Evolutionary conservation across 2,329 filamentous ascomycete species (phyloP).

Genomic region (Xylariaceae sp.): DNA sequence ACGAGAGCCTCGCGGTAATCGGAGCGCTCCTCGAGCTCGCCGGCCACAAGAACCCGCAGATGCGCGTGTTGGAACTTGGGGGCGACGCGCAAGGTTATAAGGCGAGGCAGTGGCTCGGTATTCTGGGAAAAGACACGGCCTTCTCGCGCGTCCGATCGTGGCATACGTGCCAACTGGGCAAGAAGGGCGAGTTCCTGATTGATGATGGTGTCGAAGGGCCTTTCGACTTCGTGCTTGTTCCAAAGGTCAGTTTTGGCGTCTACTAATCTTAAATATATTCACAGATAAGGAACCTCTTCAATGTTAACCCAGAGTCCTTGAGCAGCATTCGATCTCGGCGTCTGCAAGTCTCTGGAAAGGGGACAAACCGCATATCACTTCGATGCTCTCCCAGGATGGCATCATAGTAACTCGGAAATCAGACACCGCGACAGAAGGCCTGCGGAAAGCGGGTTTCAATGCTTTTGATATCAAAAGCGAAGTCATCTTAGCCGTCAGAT

Average conservation of each 20-base stretch:
- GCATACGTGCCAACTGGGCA: neutral
- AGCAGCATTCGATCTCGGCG: no score
- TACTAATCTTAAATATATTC: no score
- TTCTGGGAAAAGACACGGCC: constrained; percentile 11
- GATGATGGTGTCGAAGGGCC: no score
- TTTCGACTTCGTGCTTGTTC: no score
- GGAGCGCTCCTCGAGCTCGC: constrained; percentile 1
- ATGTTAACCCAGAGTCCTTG: no score
- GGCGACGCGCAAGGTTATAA: constrained; percentile 1
- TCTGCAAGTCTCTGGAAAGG: no score
- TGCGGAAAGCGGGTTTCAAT: neutral
- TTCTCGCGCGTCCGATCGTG: constrained; percentile 8
- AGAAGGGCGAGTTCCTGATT: neutral
- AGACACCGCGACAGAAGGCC: neutral
- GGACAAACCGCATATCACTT: no score
- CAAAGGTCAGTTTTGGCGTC: no score
- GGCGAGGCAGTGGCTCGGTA: constrained; percentile 1
- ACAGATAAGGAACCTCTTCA: no score
- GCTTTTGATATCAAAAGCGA: neutral
- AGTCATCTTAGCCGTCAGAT: neutral
- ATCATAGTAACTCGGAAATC: neutral
- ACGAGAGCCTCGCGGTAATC: constrained; percentile 14
- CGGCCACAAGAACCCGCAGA: constrained; percentile 20
- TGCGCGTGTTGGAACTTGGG: constrained; percentile 16
- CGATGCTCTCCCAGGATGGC: neutral